Evolutionary conservation across 2,329 filamentous ascomycete genomes (phyloP), one percentile per base, ranked within the genome.

Genomic region (Colletotrichum sidae): DNA sequence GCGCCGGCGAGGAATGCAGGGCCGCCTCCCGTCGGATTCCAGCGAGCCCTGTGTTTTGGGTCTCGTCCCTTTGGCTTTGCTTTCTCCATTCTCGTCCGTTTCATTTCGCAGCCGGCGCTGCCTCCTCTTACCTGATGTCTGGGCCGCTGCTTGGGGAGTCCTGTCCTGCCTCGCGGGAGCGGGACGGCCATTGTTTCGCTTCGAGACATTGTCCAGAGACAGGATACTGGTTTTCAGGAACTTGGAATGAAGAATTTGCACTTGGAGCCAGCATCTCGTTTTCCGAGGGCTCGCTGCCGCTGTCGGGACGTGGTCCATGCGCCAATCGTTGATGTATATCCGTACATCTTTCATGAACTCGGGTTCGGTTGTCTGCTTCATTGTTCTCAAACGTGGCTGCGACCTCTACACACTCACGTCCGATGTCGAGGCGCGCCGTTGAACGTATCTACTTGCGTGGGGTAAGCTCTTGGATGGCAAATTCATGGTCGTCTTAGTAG

Each of bases 161-260:
- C 3, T 25, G 25, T 25, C 25, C 25, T 5, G 25, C 53, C 13
- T 17, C 47, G 10, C 63, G 42, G 47, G 41, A 65, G 25, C 47
- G 37, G 52, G 62, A 44, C 52, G 58, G 33, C 58, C 42, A 9
- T 57, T 57, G 62, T 65, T 62, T 65, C 47, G 57, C 17, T n/a
- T 33, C 49, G 35, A 65, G 57, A 65, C 62, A 65, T 61, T 47
- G 46, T 17, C 17, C 62, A 56, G 62, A 55, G 39, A 47, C 62
- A 61, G 57, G 45, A 37, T 17, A 10, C 17, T 17, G 8, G 35
- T 44, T 45, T 33, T 52, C 25, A 35, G 17, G 57, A 13, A 55
- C 47, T 4, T 25, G 25, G 25, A 25, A 25, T 25, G 42, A 41
- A 42, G 15, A 25, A 47, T 55, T 51, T 38, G 13, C 15, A 2